Conservation (phyloP, 768 basidiomycete genomes). For the Agrocybe pediades region DNA sequence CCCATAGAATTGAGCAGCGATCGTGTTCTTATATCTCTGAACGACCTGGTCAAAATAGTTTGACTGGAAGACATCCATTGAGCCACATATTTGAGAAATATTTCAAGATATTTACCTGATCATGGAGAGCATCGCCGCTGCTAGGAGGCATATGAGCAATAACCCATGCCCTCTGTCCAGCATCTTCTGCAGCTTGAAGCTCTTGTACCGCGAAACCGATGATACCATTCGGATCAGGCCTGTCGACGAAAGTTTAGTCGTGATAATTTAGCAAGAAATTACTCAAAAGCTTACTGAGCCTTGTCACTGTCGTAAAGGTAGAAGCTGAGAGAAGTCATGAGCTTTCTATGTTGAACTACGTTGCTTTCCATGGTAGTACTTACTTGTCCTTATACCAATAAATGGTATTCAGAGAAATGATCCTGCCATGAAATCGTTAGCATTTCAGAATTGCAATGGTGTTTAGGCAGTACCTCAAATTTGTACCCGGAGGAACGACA, state of each 20-base stretch:
- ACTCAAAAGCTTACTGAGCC: slow-evolving; percentile 36
- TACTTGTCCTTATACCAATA: slow-evolving; percentile 67
- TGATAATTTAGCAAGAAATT: not conserved
- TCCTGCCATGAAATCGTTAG: slow-evolving; percentile 29
- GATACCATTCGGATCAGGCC: slow-evolving; percentile 61
- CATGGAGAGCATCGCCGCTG: slow-evolving; percentile 45
- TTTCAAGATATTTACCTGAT: slow-evolving; percentile 41
- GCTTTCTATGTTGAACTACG: not conserved
- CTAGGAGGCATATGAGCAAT: slow-evolving; percentile 62
- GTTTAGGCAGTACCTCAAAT: slow-evolving; percentile 47
- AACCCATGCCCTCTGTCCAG: slow-evolving; percentile 62
- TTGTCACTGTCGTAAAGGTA: slow-evolving; percentile 60
- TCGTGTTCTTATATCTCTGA: slow-evolving; percentile 58
- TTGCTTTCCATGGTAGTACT: slow-evolving; percentile 7
- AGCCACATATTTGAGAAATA: not conserved
- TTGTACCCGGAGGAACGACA: slow-evolving; percentile 46
- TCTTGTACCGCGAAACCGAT: slow-evolving; percentile 53
- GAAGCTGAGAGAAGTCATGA: slow-evolving; percentile 36
- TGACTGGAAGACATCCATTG: slow-evolving; percentile 35
- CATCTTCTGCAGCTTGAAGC: slow-evolving; percentile 60
- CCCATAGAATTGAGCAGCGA: slow-evolving; percentile 64
- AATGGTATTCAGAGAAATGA: slow-evolving; percentile 61
- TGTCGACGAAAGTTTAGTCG: slow-evolving; percentile 7
- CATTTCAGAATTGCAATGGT: not conserved
- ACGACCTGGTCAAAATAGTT: slow-evolving; percentile 66